Evolutionary conservation across 345 rosid species (phyloP).

Genomic region (Pseudoturritis turrita): DNA sequence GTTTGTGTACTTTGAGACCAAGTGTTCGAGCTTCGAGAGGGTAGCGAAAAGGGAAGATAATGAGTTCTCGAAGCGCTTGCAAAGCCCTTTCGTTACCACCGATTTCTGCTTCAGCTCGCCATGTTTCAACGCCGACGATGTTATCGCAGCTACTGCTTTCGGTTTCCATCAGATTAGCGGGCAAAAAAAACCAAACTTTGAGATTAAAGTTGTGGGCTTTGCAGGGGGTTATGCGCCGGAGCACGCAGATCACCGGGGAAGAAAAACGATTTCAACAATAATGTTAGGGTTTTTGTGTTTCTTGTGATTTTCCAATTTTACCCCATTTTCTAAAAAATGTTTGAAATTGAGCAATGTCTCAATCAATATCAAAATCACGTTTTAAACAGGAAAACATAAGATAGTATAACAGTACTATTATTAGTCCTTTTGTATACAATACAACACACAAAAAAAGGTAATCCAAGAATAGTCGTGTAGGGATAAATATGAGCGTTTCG

Average conservation of each 20-base stretch:
- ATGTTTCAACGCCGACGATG: conserved; percentile 22
- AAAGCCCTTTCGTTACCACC: conserved; percentile 78
- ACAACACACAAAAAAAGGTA: not conserved
- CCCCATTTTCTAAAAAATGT: not conserved
- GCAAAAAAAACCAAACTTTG: not conserved
- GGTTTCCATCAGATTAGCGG: conserved; percentile 2
- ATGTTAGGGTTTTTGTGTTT: not conserved
- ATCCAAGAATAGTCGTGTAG: not conserved
- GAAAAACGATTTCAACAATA: not conserved
- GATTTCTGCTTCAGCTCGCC: conserved; percentile 73
- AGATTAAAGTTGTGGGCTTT: not conserved
- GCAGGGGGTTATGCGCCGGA: conserved; percentile 18
- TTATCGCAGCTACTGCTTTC: conserved; percentile 16
- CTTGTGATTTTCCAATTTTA: conserved; percentile 3
- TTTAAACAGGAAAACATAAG: too few species aligned
- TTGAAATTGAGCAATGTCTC: not conserved
- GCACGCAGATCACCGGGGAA: not conserved
- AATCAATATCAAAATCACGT: too few species aligned
- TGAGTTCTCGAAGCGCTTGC: conserved; percentile 81
- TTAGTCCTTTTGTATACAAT: not conserved
- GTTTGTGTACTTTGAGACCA: conserved; percentile 59
- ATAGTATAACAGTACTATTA: too few species aligned
- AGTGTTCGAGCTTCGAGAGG: conserved; percentile 62
- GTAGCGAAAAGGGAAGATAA: conserved; percentile 67
- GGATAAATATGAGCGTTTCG: not conserved